Evolutionary conservation across 2,329 filamentous ascomycete genomes (phyloP).

Genomic region (Emergomyces orientalis): DNA sequence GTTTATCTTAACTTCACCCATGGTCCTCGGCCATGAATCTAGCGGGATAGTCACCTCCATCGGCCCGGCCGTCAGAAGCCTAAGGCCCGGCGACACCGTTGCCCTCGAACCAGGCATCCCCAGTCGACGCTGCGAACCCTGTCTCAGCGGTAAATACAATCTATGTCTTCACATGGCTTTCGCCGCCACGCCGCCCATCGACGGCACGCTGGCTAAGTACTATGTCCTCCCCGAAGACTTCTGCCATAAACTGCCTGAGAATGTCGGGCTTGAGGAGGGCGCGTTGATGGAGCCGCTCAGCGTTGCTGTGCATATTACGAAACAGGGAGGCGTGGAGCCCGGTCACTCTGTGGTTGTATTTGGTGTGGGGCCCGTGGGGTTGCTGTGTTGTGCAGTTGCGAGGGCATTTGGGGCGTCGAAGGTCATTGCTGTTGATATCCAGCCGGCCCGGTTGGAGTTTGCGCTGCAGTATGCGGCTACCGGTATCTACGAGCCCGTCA

Average conservation of each 20-base stretch:
- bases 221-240: conserved; percentile 79
- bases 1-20: conserved; percentile 38
- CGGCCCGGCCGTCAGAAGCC: conserved; percentile 54
- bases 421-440: conserved; percentile 81
- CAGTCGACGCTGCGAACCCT: conserved; percentile 56
- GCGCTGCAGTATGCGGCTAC: conserved; percentile 57
- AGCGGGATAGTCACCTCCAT: conserved; percentile 61
- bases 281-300: conserved; percentile 83
- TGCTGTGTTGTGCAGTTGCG: conserved; percentile 80
- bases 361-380: conserved; percentile 76
- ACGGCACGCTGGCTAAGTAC: conserved; percentile 83
- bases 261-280: conserved; percentile 72
- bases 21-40: conserved; percentile 61
- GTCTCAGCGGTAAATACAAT: conserved; percentile 58
- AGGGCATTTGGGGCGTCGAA: conserved; percentile 75
- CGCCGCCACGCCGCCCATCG: conserved; percentile 84
- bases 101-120: conserved; percentile 61
- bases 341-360: conserved; percentile 75
- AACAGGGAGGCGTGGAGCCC: conserved; percentile 61
- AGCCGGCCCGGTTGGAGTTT: conserved; percentile 68
- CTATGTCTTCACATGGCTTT: conserved; percentile 82
- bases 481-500: conserved; percentile 50
- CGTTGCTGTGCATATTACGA: conserved; percentile 76
- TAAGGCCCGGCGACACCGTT: conserved; percentile 55
- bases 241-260: conserved; percentile 78